These are phyloP conservation scores for Talaromyces sp. DNA, from an alignment of 2,329 filamentous ascomycete genomes.

Conservation along the genomic window DNA sequence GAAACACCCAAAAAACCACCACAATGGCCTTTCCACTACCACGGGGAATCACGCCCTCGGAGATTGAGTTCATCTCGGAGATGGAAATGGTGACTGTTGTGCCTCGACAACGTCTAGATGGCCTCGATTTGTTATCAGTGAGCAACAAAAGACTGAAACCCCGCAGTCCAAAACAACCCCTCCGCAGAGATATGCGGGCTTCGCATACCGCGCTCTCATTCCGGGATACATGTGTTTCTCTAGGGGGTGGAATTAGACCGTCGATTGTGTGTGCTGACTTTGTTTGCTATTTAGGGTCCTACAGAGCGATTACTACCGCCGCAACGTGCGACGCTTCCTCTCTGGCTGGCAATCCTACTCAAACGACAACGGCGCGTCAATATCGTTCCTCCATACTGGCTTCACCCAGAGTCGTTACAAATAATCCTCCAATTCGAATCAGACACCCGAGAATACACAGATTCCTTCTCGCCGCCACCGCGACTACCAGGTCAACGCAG, in stretches of 20 bases:
- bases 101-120: constrained; percentile 83
- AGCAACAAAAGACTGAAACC: constrained; percentile 34
- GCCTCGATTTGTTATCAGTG: constrained; percentile 79
- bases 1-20: constrained; percentile 1
- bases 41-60: constrained; percentile 70
- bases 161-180: constrained; percentile 5
- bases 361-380: constrained; percentile 93
- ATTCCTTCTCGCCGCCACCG: constrained; percentile 72
- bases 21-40: constrained; percentile 59
- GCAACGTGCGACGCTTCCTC: constrained; percentile 69
- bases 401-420: constrained; percentile 68
- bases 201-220: constrained; percentile 5
- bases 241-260: constrained; percentile 2
- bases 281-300: constrained; percentile 56
- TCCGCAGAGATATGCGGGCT: constrained; percentile 6
- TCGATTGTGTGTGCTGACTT: background rate
- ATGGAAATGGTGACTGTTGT: constrained; percentile 95
- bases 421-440: constrained; percentile 79
- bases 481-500: constrained; percentile 51
- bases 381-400: constrained; percentile 86
- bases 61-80: constrained; percentile 92
- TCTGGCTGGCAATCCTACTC: constrained; percentile 92
- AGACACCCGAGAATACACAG: constrained; percentile 54
- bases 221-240: background rate
- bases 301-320: constrained; percentile 75